Conservation (phyloP, 2,329 filamentous ascomycete species). For the Teratosphaeria epicoccoides region DNA sequence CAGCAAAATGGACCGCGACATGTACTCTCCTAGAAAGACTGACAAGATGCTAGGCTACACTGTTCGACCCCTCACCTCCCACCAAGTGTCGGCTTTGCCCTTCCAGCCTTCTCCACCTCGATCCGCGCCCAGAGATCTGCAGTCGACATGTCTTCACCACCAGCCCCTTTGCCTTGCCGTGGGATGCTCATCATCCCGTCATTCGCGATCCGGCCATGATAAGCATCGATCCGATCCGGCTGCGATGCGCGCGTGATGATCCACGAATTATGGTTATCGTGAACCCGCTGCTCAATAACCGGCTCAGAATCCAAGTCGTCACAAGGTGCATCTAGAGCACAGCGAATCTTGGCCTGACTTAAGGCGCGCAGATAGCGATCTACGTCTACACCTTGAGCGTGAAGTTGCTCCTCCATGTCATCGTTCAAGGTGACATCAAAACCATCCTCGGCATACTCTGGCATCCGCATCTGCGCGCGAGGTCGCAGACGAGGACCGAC, state of each 20-base stretch:
- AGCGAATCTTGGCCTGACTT: neutral
- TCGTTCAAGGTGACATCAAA: neutral
- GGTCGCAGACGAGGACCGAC: neutral
- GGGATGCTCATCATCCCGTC: neutral
- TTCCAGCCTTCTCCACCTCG: neutral
- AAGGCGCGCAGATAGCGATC: neutral
- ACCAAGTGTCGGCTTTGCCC: neutral
- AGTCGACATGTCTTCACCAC: neutral
- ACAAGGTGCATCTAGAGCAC: neutral
- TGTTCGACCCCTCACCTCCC: neutral
- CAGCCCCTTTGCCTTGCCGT: neutral
- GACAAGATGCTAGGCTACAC: too few species aligned
- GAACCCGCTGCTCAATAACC: neutral
- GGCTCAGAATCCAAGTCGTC: neutral
- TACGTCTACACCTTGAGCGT: neutral
- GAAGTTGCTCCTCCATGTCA: neutral
- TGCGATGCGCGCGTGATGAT: neutral
- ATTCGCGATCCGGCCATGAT: neutral
- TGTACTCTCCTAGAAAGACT: neutral
- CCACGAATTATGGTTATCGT: neutral
- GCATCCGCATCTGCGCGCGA: neutral
- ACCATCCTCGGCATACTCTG: neutral
- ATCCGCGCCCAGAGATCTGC: neutral
- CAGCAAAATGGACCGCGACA: neutral
- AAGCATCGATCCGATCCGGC: neutral